Percentiles rank a stretch among this genome's conserved stretches.
Conservation (phyloP, 2,329 filamentous ascomycete genomes). For the Hysterium pulicare region DNA sequence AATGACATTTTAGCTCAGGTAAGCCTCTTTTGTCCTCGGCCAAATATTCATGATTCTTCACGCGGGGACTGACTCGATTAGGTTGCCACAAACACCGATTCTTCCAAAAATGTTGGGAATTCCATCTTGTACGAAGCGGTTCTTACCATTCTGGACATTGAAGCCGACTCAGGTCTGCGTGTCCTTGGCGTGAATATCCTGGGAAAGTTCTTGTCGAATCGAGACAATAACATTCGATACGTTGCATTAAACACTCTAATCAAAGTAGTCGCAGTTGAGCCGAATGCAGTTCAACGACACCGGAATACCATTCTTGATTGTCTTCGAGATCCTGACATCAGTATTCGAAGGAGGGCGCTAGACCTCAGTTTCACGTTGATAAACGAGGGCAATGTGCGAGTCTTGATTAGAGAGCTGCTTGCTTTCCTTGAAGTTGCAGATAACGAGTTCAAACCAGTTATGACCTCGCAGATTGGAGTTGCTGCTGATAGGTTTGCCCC, state of each 20-base stretch:
- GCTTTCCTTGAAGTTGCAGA: slow-evolving; percentile 96
- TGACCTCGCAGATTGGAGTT: slow-evolving; percentile 97
- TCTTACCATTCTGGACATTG: slow-evolving; percentile 94
- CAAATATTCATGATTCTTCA: neutral
- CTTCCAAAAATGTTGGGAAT: slow-evolving; percentile 97
- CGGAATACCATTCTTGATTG: slow-evolving; percentile 97
- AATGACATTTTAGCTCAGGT: slow-evolving; percentile 92
- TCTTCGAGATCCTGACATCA: slow-evolving; percentile 94
- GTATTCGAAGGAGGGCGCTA: slow-evolving; percentile 89
- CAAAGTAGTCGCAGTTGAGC: slow-evolving; percentile 96
- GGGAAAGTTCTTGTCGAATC: slow-evolving; percentile 96
- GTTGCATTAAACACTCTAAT: slow-evolving; percentile 96
- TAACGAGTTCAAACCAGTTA: slow-evolving; percentile 96
- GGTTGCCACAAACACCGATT: slow-evolving; percentile 96
- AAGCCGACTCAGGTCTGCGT: slow-evolving; percentile 90
- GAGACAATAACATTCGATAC: slow-evolving; percentile 98
- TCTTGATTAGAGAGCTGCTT: slow-evolving; percentile 86
- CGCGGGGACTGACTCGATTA: slow-evolving; percentile 15
- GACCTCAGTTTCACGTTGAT: slow-evolving; percentile 98
- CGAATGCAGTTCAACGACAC: slow-evolving; percentile 94
- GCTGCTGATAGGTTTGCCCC: slow-evolving; percentile 94
- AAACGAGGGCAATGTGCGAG: slow-evolving; percentile 92
- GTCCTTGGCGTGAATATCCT: slow-evolving; percentile 97
- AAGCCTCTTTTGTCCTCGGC: slow-evolving; percentile 3
- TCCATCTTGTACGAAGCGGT: slow-evolving; percentile 97